Base-by-base conservation (phyloP, 2,329 filamentous ascomycete species). In the Volutella citrinella region DNA sequence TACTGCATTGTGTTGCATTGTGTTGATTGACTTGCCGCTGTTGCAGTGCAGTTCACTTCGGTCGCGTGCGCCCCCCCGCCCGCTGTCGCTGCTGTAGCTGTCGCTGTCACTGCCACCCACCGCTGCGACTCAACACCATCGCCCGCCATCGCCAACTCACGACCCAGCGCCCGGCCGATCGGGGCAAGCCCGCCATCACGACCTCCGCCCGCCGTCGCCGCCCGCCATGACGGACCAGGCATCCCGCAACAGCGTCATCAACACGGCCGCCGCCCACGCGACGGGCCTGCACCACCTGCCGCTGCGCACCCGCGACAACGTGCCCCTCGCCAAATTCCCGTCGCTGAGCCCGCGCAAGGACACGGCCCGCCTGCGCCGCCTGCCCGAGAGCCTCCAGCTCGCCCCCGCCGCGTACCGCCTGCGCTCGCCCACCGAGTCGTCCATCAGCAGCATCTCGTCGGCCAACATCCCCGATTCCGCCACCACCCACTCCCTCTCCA, bases 381-480 rank as follows among this genome's bases (percentile, higher is more conserved):
- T 57, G 4, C 59, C 57, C 1, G 59, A 61, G 31, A 59, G 48
- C 22, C 45, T 59, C 7, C 51, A 57, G 19, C 53, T 60, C 21
- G 34, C 41, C 3, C 51, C 54, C 1, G 41, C 43, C 21, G 43
- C 47, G 3, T 51, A 55, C 25, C 56, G 55, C 19, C 49, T 57
- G 16, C 56, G 61, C 10, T 65, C 61, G 2, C 58, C 59, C 1
- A 64, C 62, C 0, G 55, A 56, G 8, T 64, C 60, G 3, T 64
- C 63, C 1, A 56, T 61, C 42, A 64, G 60, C 42, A 64, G 60
- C 29, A 49, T 63, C 27, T 61, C 55, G 7, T 65, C 62, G 3
- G 59, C 58, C 5, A 56, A 61, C 22, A 37, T 63, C 4, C 59
- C 59, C 1, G 63, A 66, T 36, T 64, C 63, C 6, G 63, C 61